A percentile compares a stretch with the other conserved stretches of the same genome.
Conservation (phyloP, 1,284 basidiomycete genomes). For the Albatrellus sp. region DNA sequence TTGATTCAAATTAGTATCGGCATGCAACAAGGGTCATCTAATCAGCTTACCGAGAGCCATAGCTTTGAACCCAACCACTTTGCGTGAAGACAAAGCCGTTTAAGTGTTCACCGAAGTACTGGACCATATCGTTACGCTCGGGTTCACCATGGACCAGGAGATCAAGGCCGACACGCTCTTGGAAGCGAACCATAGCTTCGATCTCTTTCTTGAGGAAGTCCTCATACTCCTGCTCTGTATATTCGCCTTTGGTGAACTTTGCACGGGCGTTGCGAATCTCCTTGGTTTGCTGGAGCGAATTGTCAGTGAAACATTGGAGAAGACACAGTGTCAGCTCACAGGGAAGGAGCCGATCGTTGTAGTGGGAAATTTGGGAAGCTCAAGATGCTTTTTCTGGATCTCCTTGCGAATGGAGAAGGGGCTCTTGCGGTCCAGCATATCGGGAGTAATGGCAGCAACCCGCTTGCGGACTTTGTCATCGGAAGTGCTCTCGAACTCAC, state of each 20-base stretch:
- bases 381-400: constrained; percentile 81
- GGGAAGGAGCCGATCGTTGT: constrained; percentile 99
- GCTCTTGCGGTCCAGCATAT: constrained; percentile 84
- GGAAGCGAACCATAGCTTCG: constrained; percentile 87
- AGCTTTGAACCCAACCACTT: constrained; percentile 99
- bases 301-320: constrained; percentile 1
- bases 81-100: constrained; percentile 96
- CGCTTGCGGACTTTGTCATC: constrained; percentile 95
- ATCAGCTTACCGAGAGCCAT: constrained; percentile 65
- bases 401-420: constrained; percentile 83
- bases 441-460: constrained; percentile 83
- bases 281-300: constrained; percentile 74
- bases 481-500: constrained; percentile 91
- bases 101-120: constrained; percentile 98
- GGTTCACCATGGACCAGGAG: constrained; percentile 98
- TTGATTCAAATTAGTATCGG: constrained; percentile 13
- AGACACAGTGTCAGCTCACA: constrained; percentile 22
- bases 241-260: constrained; percentile 88
- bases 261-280: constrained; percentile 96
- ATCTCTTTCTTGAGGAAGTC: constrained; percentile 99
- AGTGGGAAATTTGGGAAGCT: constrained; percentile 95
- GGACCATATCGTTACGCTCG: constrained; percentile 99
- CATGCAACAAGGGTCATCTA: constrained; percentile 1
- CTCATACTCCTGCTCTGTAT: constrained; percentile 85
- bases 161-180: constrained; percentile 94